Base-by-base conservation (phyloP, 768 basidiomycete species). In the Phanerodontia chrysosporium region DNA sequence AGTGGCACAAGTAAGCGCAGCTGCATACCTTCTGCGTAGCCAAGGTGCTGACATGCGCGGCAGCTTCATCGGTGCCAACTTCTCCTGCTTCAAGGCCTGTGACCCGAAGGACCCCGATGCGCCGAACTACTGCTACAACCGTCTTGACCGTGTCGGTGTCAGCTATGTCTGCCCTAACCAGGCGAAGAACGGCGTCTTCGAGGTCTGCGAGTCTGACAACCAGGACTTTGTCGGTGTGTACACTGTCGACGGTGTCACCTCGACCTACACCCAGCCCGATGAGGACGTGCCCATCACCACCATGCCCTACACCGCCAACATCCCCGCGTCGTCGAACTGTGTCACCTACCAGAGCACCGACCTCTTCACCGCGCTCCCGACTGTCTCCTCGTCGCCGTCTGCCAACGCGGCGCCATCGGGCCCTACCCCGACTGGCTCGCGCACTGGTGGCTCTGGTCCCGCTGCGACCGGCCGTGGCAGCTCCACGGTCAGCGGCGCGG, bases 41-140 rank as follows among this genome's bases (percentile, higher is more conserved):
- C 28, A 13, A 4, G 7, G 16, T 18, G 4, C 49, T 60, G 52
- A 27, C 45, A n/a, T 60, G 66, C 68, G 12, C 32, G 87, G 75
- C 63, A 87, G 88, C 69, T 92, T 92, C 78, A 83, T 90, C 67
- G 90, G 90, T 51, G 78, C 78, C 24, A 69, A 75, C 62, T 56
- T 59, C 24, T 88, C 89, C 77, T 92, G 89, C 72, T 66, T 89
- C 63, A 92, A 92, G 72, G 75, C 80, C 0, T 93, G 90, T 73
- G 83, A 90, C 66, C 84, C 85, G 2, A 30, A 32, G 16, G 58
- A 53, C 10, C 65, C 79, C 22, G 76, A 83, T 64, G 76, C 80
- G 0, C 73, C 75, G 2, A 66, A 73, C n/a, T 80, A 70, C 65
- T 92, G 90, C 75, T 75, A 89, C 69, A 85, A 93, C 77, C 80